Percentiles rank a stretch among this genome's conserved stretches.
phyloP scores from a whole-genome alignment of 1,284 basidiomycete genomes.

The Meira miltonrushii region DNA sequence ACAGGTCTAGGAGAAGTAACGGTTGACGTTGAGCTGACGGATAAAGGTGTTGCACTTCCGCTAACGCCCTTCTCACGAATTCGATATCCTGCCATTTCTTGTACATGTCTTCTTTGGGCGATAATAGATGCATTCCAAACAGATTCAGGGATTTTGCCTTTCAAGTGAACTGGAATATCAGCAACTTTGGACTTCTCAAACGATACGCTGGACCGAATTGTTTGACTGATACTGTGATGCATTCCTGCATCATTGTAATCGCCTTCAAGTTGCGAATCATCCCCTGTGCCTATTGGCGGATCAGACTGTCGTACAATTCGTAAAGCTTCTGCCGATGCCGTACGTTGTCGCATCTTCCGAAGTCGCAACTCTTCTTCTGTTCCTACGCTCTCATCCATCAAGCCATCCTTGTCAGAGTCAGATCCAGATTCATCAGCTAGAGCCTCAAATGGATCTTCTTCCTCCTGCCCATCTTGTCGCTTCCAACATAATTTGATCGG shows the following conservation, averaged over 20 bases:
- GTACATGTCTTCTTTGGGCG: too few species aligned
- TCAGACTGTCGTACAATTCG: not conserved
- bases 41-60: not conserved
- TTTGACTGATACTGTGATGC: too few species aligned
- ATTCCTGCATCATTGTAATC: not conserved
- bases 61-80: not conserved
- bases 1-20: not conserved
- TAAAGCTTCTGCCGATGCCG: not conserved
- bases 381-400: not conserved
- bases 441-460: slow-evolving; percentile 53
- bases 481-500: slow-evolving; percentile 90
- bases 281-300: not conserved
- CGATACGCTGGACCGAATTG: too few species aligned
- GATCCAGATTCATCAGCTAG: slow-evolving; percentile 26
- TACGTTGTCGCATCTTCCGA: not conserved
- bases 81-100: too few species aligned
- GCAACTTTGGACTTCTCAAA: too few species aligned
- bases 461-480: slow-evolving; percentile 69
- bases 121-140: too few species aligned
- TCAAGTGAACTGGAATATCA: too few species aligned
- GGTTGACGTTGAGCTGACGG: not conserved
- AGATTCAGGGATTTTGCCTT: too few species aligned
- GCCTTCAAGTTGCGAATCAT: not conserved
- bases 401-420: not conserved
- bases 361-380: not conserved